Conservation (phyloP, 2,329 filamentous ascomycete genomes). For the Colletotrichum plurivorum region DNA sequence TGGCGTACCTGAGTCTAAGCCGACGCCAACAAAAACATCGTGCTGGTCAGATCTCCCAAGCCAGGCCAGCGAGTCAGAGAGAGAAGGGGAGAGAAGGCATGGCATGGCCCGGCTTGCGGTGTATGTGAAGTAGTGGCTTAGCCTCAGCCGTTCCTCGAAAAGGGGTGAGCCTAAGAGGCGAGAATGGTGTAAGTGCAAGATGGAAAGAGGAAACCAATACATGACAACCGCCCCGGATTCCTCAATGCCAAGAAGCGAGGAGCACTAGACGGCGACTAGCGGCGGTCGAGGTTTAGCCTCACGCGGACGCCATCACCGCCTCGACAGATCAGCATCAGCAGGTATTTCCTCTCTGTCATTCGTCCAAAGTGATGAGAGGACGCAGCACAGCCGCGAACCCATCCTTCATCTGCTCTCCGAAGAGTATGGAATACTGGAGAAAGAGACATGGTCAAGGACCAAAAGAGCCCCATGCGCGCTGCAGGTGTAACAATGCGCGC, state of each 20-base stretch:
- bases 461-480: slow-evolving; percentile 7
- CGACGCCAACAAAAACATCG: neutral
- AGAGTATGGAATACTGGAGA: neutral
- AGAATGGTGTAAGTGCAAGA: neutral
- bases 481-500: slow-evolving; percentile 16
- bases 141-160: slow-evolving; percentile 19
- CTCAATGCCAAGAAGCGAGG: slow-evolving; percentile 12
- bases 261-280: slow-evolving; percentile 1
- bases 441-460: neutral
- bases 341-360: neutral
- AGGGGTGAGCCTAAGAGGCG: no score
- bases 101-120: neutral
- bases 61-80: neutral
- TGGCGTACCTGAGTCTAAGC: slow-evolving; percentile 17
- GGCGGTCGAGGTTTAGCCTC: neutral
- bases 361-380: slow-evolving; percentile 1
- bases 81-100: neutral
- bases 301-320: slow-evolving; percentile 1
- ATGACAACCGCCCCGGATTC: neutral
- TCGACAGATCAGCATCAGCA: slow-evolving; percentile 24
- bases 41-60: slow-evolving; percentile 16
- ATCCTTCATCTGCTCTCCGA: no score
- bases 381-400: no score
- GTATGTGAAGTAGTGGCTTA: neutral
- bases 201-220: neutral